Conservation (phyloP, 495 filamentous ascomycete species). For the Neurospora sp. region DNA sequence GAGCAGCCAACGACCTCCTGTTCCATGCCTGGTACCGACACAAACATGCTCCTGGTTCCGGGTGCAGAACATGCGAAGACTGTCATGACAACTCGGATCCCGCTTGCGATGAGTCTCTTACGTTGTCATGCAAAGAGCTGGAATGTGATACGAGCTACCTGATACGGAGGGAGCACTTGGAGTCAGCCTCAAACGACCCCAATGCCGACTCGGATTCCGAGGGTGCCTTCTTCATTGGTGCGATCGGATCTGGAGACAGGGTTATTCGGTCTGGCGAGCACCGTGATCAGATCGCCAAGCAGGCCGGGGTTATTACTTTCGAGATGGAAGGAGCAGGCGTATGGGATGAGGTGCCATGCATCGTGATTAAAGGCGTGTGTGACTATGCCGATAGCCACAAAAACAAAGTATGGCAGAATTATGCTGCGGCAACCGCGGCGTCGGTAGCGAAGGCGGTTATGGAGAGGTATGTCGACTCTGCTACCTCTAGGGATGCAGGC, state of each 20-base stretch:
- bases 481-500: not conserved
- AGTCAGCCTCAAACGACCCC: conserved; percentile 1
- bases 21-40: no score
- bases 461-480: not conserved
- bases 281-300: no score
- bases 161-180: conserved; percentile 5
- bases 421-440: conserved; percentile 31
- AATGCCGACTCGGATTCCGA: not conserved
- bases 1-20: no score
- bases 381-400: conserved; percentile 39
- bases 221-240: conserved; percentile 11
- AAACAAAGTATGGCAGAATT: conserved; percentile 33
- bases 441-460: conserved; percentile 11
- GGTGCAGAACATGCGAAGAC: no score
- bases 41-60: no score
- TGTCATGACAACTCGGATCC: not conserved
- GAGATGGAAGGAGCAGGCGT: no score
- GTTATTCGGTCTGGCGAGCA: conserved; percentile 19
- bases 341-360: no score
- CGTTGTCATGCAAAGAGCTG: conserved; percentile 3
- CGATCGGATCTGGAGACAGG: conserved; percentile 18
- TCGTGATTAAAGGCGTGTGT: no score
- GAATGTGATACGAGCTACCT: conserved; percentile 9
- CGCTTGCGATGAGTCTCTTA: conserved; percentile 2
- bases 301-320: no score